phyloP scores from a whole-genome alignment of 2,329 filamentous ascomycete genomes.

The Harringtonia aguacate region DNA sequence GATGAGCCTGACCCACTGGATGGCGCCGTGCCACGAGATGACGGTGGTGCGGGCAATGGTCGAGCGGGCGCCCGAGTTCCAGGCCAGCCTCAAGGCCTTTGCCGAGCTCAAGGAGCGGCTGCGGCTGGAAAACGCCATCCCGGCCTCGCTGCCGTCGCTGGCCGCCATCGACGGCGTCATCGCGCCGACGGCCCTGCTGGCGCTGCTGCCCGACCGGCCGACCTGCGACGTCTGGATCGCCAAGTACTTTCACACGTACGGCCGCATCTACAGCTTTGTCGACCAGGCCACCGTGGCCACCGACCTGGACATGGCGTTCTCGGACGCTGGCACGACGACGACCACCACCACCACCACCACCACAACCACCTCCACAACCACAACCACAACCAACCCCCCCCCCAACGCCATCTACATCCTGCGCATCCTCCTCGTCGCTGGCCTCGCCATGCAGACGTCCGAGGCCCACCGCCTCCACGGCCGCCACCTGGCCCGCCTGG shows the following conservation, averaged over 20 bases:
- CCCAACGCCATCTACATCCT: slow-evolving; percentile 2
- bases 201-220: neutral
- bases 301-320: slow-evolving; percentile 4
- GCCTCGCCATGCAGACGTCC: slow-evolving; percentile 7
- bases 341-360: too few species aligned
- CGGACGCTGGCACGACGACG: neutral
- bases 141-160: neutral
- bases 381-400: neutral
- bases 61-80: neutral
- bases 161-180: neutral
- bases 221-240: slow-evolving; percentile 5
- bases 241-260: slow-evolving; percentile 1
- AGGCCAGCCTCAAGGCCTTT: neutral
- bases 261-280: slow-evolving; percentile 3
- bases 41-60: slow-evolving; percentile 4
- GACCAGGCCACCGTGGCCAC: neutral
- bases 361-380: too few species aligned
- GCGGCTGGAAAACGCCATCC: neutral
- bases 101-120: slow-evolving; percentile 2
- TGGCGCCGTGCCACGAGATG: slow-evolving; percentile 7
- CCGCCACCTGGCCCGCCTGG: slow-evolving; percentile 3
- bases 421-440: slow-evolving; percentile 1
- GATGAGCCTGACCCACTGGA: slow-evolving; percentile 6
- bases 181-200: neutral
- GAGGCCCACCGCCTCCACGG: slow-evolving; percentile 4